A percentile compares a stretch with the other conserved stretches of the same genome.
These are phyloP conservation scores for Stygiomarasmius scandens DNA, from an alignment of 1,284 basidiomycete genomes.

Conservation along the genomic window DNA sequence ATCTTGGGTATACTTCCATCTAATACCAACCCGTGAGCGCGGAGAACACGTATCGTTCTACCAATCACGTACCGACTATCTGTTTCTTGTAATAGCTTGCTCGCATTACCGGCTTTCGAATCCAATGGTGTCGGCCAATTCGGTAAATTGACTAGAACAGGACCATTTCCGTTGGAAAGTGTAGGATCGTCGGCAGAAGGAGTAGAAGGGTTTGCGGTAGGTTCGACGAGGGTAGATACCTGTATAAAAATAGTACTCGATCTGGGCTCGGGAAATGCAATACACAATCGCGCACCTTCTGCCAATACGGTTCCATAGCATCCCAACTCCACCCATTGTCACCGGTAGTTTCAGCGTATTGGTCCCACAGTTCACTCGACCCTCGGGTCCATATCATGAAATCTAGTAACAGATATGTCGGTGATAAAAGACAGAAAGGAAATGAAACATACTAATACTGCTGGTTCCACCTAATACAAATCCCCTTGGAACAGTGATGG, in stretches of 20 bases:
- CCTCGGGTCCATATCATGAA: slow-evolving; percentile 31
- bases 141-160: slow-evolving; percentile 25
- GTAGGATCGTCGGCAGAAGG: slow-evolving; percentile 2
- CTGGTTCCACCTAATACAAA: slow-evolving; percentile 41
- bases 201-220: slow-evolving; percentile 20
- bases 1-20: slow-evolving; percentile 25
- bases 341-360: slow-evolving; percentile 25
- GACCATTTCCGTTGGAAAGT: slow-evolving; percentile 30
- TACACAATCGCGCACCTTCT: slow-evolving; percentile 31
- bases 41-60: slow-evolving; percentile 28
- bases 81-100: slow-evolving; percentile 6
- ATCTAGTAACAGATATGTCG: slow-evolving; percentile 21
- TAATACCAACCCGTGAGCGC: no score
- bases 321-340: slow-evolving; percentile 33
- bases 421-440: not conserved
- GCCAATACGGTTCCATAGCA: slow-evolving; percentile 29
- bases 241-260: no score
- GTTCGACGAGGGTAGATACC: slow-evolving; percentile 10
- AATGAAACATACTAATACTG: slow-evolving; percentile 40
- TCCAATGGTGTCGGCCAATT: slow-evolving; percentile 9
- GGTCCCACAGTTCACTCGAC: slow-evolving; percentile 29
- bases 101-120: slow-evolving; percentile 17
- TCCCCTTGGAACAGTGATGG: slow-evolving; percentile 35
- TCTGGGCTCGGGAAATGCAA: no score
- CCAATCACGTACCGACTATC: not conserved